Percentiles rank a stretch among this genome's conserved stretches.
These are phyloP conservation scores for Colletotrichum noveboracense DNA, from an alignment of 2,329 filamentous ascomycete species.

Conservation along the genomic window DNA sequence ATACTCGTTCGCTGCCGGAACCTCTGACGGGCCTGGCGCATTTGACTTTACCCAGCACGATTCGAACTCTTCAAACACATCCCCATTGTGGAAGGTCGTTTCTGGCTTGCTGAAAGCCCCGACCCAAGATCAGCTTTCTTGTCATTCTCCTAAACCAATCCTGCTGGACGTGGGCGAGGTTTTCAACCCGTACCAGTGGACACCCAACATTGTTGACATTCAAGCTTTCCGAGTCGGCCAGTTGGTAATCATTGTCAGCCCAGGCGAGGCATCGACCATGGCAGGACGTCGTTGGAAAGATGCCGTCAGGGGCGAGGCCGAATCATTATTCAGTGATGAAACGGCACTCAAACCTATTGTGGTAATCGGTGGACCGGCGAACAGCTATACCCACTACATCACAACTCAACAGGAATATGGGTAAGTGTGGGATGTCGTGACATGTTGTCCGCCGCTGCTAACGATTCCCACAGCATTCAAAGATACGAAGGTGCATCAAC, in stretches of 20 bases:
- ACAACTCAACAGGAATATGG: slow-evolving; percentile 70
- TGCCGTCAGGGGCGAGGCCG: slow-evolving; percentile 63
- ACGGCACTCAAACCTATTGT: slow-evolving; percentile 64
- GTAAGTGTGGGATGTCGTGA: slow-evolving; percentile 26
- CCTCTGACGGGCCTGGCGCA: slow-evolving; percentile 83
- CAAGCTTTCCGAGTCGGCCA: slow-evolving; percentile 85
- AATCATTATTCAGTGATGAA: slow-evolving; percentile 43
- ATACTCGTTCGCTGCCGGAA: slow-evolving; percentile 89
- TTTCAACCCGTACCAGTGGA: slow-evolving; percentile 79
- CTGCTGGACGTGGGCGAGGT: slow-evolving; percentile 86
- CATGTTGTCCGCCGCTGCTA: slow-evolving; percentile 20
- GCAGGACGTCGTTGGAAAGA: slow-evolving; percentile 84
- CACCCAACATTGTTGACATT: slow-evolving; percentile 87
- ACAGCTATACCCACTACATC: slow-evolving; percentile 85
- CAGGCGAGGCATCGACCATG: slow-evolving; percentile 92
- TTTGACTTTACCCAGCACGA: slow-evolving; percentile 91
- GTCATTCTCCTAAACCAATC: slow-evolving; percentile 83
- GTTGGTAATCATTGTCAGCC: slow-evolving; percentile 82
- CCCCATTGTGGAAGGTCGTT: slow-evolving; percentile 80
- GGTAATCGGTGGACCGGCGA: slow-evolving; percentile 85
- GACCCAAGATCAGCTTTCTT: slow-evolving; percentile 69
- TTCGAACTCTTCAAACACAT: slow-evolving; percentile 70
- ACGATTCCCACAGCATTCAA: slow-evolving; percentile 58
- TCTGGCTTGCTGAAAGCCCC: slow-evolving; percentile 74
- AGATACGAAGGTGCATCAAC: slow-evolving; percentile 92